Evolutionary conservation across 2,329 filamentous ascomycete genomes (phyloP), one percentile per base, ranked within the genome.

Genomic region (Calonectria henricotiae): DNA sequence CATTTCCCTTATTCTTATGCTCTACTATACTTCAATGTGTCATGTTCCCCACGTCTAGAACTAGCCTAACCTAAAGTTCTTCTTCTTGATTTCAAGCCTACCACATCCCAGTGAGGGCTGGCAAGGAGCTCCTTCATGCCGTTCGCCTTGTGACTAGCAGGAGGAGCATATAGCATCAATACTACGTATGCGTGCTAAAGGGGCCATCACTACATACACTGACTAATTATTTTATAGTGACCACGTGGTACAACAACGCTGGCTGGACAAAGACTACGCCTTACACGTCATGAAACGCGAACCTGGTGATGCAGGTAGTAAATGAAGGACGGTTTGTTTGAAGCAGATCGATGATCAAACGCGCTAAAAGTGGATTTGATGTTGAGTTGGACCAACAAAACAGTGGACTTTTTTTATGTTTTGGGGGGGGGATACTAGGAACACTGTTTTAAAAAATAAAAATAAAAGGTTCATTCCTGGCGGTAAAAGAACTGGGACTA

Each of bases 221-320:
- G 37, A 35, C 30, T 49, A 30, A 35, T 60, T 65, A 23, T 54
- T 46, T 23, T 9, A 39, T 39, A 67, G 30, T 41, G 46, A 73
- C 72, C 73, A 77, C 73, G 74, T 77, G 75, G 64, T 73, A 64
- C 54, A 20, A 47, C 61, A 15, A 60, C 46, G 54, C 62, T 61
- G 51, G 41, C 37, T 54, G 41, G 23, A 68, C 43, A 69, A 61
- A 61, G 44, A 64, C 39, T 58, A 69, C 46, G 51, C 12, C 39
- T 71, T 71, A 76, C 62, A 74, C 72, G 74, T 75, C 70, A 76
- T 74, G 74, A 74, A 72, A 77, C 65, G 65, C 62, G 51, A 49
- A 49, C 23, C 17, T 51, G 44, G 69, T 65, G 32, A 32, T 60
- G 62, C 63, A 30, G 65, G 70, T 61, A 65, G 62, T 60, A 58